Evolutionary conservation across 2,329 filamentous ascomycete species (phyloP).

Genomic region (Xylaria sp.): DNA sequence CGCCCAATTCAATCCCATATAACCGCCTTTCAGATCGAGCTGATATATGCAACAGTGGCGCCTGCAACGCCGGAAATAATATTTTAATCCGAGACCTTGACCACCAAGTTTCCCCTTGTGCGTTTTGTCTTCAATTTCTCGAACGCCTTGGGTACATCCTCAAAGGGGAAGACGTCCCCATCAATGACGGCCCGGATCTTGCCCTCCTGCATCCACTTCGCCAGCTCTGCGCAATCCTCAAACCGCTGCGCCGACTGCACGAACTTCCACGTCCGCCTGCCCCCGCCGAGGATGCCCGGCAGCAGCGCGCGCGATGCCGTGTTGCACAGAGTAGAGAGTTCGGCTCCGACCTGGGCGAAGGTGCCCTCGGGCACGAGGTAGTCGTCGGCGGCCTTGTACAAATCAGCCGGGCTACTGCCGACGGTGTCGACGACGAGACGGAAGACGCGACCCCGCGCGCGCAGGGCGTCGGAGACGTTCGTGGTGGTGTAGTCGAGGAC

Average conservation of each 20-base stretch:
- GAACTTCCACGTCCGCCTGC: conserved; percentile 56
- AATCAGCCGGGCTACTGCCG: conserved; percentile 55
- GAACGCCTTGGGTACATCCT: conserved; percentile 67
- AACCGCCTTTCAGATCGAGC: conserved; percentile 10
- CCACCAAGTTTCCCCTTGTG: conserved; percentile 69
- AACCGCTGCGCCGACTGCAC: conserved; percentile 52
- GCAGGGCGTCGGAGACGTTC: conserved; percentile 60
- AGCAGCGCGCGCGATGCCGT: conserved; percentile 44
- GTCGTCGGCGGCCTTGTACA: conserved; percentile 64
- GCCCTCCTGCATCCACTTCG: conserved; percentile 66
- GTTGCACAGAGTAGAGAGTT: conserved; percentile 37
- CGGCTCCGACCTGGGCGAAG: conserved; percentile 64
- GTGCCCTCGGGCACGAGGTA: conserved; percentile 62
- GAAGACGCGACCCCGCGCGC: conserved; percentile 60
- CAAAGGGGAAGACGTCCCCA: conserved; percentile 61
- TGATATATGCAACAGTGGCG: background rate
- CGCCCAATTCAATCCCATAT: background rate
- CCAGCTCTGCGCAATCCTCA: conserved; percentile 62
- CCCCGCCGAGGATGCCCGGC: conserved; percentile 53
- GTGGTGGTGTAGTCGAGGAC: conserved; percentile 68
- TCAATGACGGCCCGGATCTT: conserved; percentile 69
- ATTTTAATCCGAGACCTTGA: conserved; percentile 42
- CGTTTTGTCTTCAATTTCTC: conserved; percentile 66
- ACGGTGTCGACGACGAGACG: conserved; percentile 69
- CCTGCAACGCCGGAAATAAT: background rate